Evolutionary conservation across 768 basidiomycete genomes (phyloP).

Genomic region (Psilocybe sp.): DNA sequence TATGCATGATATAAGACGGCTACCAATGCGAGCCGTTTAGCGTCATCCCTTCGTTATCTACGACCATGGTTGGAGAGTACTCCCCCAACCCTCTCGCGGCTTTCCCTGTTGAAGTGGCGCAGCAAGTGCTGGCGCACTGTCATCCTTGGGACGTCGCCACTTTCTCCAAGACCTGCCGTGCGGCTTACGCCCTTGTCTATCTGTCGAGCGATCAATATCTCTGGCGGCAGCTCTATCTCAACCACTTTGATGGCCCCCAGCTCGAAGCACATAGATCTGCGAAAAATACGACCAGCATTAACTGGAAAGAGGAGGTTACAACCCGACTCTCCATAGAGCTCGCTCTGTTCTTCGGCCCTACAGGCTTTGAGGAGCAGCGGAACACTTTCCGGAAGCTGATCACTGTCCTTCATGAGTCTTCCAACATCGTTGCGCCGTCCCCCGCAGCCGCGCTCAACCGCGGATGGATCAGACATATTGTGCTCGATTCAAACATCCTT

Average conservation of each 20-base stretch:
- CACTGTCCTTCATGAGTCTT: slow-evolving; percentile 32
- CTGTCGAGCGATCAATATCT: slow-evolving; percentile 51
- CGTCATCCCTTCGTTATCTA: not conserved
- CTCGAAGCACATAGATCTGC: slow-evolving; percentile 15
- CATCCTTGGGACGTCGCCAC: slow-evolving; percentile 56
- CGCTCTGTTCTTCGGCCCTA: slow-evolving; percentile 14
- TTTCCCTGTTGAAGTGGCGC: slow-evolving; percentile 57
- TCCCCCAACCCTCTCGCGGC: slow-evolving; percentile 21
- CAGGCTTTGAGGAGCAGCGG: slow-evolving; percentile 22
- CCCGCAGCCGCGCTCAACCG: slow-evolving; percentile 36
- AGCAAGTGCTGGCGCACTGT: slow-evolving; percentile 55
- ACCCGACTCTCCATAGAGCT: slow-evolving; percentile 40
- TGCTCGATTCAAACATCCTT: slow-evolving; percentile 38
- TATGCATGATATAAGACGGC: too few relatives aligned
- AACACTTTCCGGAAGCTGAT: slow-evolving; percentile 39
- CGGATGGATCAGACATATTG: slow-evolving; percentile 42
- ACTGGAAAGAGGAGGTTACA: slow-evolving; percentile 37
- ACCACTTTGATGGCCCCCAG: slow-evolving; percentile 65
- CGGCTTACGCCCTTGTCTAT: slow-evolving; percentile 48
- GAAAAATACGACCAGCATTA: slow-evolving; percentile 9
- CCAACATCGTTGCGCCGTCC: slow-evolving; percentile 17
- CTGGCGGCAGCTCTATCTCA: slow-evolving; percentile 67
- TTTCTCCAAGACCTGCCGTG: slow-evolving; percentile 54
- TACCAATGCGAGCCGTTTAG: not conserved
- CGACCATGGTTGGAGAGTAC: slow-evolving; percentile 5